Conservation (phyloP, 2,329 filamentous ascomycete genomes). For the Rachicladosporium sp. region DNA sequence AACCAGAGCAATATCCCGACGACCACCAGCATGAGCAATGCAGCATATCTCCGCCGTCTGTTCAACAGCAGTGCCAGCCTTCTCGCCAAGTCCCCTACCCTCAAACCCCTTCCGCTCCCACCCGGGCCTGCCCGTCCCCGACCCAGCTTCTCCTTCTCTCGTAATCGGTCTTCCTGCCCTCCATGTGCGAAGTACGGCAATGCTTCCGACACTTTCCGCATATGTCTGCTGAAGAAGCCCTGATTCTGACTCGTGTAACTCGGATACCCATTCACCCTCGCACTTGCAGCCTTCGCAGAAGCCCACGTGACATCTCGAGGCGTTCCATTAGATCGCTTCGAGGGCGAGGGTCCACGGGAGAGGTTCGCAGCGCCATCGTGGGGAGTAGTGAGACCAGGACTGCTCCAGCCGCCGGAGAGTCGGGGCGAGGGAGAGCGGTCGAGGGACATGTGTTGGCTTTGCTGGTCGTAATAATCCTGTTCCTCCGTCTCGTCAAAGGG, state of each 20-base stretch:
- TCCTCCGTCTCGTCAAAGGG: constrained; percentile 15
- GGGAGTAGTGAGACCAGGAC: constrained; percentile 61
- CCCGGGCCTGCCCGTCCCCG: constrained; percentile 30
- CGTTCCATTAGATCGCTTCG: too few relatives aligned
- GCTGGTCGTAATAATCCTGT: constrained; percentile 5
- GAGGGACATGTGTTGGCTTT: constrained; percentile 51
- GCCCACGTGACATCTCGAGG: constrained; percentile 58
- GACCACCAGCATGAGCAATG: constrained; percentile 13
- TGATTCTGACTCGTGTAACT: constrained; percentile 67
- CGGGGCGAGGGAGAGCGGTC: constrained; percentile 80
- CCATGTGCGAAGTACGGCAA: constrained; percentile 58
- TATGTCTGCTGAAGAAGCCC: constrained; percentile 78
- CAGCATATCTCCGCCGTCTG: constrained; percentile 18
- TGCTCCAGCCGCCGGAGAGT: constrained; percentile 75
- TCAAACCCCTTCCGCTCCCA: background rate
- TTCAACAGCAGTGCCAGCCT: constrained; percentile 17
- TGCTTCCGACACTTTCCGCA: constrained; percentile 66
- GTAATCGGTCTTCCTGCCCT: constrained; percentile 37
- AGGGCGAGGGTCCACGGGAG: too few relatives aligned
- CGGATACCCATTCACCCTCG: constrained; percentile 60
- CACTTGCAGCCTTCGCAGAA: constrained; percentile 64
- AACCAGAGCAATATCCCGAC: constrained; percentile 15
- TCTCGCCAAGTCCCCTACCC: constrained; percentile 11
- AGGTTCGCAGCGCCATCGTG: constrained; percentile 18
- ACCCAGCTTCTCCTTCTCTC: constrained; percentile 66